Percentiles rank a stretch among this genome's conserved stretches.
Conservation (phyloP, 2,329 filamentous ascomycete species). For the Ramularia endophylla region DNA sequence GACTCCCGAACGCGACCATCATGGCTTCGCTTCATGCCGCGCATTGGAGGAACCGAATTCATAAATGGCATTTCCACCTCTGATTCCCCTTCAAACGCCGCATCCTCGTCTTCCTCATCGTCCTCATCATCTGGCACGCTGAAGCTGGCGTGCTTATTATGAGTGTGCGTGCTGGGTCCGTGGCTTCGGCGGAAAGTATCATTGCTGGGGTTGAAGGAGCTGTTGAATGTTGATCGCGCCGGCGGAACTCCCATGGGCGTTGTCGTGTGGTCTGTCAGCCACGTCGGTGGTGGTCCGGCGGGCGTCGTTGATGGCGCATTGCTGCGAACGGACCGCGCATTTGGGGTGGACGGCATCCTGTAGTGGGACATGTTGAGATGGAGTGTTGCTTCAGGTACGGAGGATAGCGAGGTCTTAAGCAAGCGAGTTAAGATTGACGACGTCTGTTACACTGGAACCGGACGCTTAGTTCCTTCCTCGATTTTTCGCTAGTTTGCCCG, state of each 20-base stretch:
- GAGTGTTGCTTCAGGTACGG: too few relatives aligned
- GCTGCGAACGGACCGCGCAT: slow-evolving; percentile 18
- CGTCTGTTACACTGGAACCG: too few relatives aligned
- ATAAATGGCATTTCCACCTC: too few relatives aligned
- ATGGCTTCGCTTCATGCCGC: slow-evolving; percentile 35
- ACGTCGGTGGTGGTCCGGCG: slow-evolving; percentile 29
- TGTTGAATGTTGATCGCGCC: slow-evolving; percentile 27
- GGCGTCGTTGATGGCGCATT: slow-evolving; percentile 33
- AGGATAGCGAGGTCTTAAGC: too few relatives aligned
- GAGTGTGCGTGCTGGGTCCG: slow-evolving; percentile 3
- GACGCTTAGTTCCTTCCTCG: too few relatives aligned
- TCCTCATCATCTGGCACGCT: slow-evolving; percentile 29
- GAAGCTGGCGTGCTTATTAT: slow-evolving; percentile 24
- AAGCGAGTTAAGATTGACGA: too few relatives aligned
- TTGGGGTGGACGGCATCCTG: slow-evolving; percentile 24
- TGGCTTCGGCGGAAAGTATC: slow-evolving; percentile 23
- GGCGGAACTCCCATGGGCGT: slow-evolving; percentile 33
- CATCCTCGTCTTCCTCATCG: slow-evolving; percentile 26
- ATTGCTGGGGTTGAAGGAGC: slow-evolving; percentile 26
- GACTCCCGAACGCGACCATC: slow-evolving; percentile 39
- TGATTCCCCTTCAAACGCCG: slow-evolving; percentile 24
- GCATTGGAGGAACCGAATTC: slow-evolving; percentile 3
- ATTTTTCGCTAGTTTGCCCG: too few relatives aligned
- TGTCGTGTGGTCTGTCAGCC: slow-evolving; percentile 28
- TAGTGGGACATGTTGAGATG: too few relatives aligned